phyloP scores from a whole-genome alignment of 805 yeast species.

The Zygosaccharomyces pseudorouxii region DNA sequence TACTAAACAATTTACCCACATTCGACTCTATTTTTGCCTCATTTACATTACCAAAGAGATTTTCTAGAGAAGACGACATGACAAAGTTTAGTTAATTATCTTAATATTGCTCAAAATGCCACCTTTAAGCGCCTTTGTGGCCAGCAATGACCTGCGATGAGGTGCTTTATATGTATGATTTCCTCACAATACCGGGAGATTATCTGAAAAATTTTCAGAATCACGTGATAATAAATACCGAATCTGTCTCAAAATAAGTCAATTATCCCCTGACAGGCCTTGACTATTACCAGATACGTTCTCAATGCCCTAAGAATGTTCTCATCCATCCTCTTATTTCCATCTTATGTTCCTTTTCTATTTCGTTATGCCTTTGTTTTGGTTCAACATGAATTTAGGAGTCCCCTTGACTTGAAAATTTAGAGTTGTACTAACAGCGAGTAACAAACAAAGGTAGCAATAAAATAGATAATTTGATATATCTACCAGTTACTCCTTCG shows the following conservation, averaged over 20 bases:
- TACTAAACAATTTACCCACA: conserved; percentile 37
- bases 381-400: not conserved
- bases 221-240: conserved; percentile 2
- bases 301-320: not conserved
- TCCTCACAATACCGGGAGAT: not conserved
- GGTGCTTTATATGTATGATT: not conserved
- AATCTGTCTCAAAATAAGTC: not conserved
- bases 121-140: not conserved
- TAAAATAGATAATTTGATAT: not conserved
- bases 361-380: not conserved
- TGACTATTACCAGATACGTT: not conserved
- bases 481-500: not conserved
- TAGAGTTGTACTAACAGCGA: not conserved
- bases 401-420: not conserved
- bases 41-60: conserved; percentile 33
- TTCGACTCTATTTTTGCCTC: conserved; percentile 32
- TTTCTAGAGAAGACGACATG: conserved; percentile 29
- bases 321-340: not conserved
- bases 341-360: not conserved
- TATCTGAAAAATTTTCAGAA: conserved; percentile 17
- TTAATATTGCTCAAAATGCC: not conserved
- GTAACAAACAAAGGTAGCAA: not conserved
- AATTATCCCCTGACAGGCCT: not conserved
- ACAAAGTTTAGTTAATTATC: not conserved
- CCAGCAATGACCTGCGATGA: conserved; percentile 22